Percentiles rank a stretch among this genome's conserved stretches.
Evolutionary conservation across 1,284 basidiomycete genomes (phyloP).

Genomic region (Sutorius eximius): DNA sequence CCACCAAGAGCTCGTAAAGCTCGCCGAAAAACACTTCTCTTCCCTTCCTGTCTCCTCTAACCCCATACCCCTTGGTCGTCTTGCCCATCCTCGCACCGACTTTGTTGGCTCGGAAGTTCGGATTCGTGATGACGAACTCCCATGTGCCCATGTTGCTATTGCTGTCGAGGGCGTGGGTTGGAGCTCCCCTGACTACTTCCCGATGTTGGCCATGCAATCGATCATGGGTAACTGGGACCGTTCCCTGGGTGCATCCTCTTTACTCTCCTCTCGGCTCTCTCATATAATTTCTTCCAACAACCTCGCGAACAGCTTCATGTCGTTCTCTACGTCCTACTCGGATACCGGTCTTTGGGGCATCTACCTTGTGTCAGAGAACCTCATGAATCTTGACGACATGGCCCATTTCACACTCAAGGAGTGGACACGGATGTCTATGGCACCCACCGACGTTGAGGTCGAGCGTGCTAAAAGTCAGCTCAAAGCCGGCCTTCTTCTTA

Average conservation of each 20-base stretch:
- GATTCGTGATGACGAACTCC: constrained; percentile 88
- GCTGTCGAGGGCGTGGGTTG: constrained; percentile 98
- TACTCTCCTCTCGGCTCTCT: constrained; percentile 89
- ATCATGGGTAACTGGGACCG: constrained; percentile 99
- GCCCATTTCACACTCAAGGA: constrained; percentile 94
- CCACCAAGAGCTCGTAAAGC: constrained; percentile 90
- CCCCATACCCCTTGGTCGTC: constrained; percentile 86
- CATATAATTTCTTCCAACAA: constrained; percentile 92
- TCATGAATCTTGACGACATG: constrained; percentile 91
- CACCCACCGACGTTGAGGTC: constrained; percentile 84
- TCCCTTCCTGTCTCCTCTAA: constrained; percentile 83
- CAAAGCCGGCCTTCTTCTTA: constrained; percentile 90
- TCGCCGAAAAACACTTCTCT: constrained; percentile 94
- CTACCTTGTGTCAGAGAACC: constrained; percentile 95
- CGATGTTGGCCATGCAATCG: constrained; percentile 98
- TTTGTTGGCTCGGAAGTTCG: constrained; percentile 97
- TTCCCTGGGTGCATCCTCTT: constrained; percentile 86
- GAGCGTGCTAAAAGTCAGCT: constrained; percentile 98
- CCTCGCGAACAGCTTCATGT: constrained; percentile 99
- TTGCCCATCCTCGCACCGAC: constrained; percentile 70
- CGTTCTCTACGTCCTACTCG: constrained; percentile 99
- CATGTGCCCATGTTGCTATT: constrained; percentile 92
- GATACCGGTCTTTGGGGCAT: constrained; percentile 99
- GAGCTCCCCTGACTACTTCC: constrained; percentile 98
- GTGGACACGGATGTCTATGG: constrained; percentile 95